A percentile compares a stretch with the other conserved stretches of the same genome.
These are phyloP conservation scores for Candida glucosophila DNA, from an alignment of 1,139 yeast genomes.

Conservation along the genomic window DNA sequence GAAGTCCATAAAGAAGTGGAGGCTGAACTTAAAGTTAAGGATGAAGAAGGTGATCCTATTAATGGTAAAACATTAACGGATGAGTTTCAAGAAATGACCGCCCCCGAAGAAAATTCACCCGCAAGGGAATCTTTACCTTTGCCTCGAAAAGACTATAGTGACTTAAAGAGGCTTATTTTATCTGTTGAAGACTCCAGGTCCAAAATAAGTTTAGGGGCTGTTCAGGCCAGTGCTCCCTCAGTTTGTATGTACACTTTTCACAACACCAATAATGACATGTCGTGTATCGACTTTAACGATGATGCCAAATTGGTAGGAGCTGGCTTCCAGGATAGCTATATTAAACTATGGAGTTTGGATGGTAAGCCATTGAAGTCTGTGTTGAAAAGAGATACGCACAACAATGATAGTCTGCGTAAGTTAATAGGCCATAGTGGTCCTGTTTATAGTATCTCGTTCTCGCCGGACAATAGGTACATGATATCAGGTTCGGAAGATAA, in stretches of 20 bases:
- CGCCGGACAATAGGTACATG: conserved; percentile 81
- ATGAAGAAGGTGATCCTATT: conserved; percentile 39
- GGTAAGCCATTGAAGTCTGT: conserved; percentile 74
- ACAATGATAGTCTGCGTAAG: conserved; percentile 45
- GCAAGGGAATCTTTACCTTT: conserved; percentile 68
- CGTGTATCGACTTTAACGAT: conserved; percentile 76
- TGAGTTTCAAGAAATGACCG: conserved; percentile 42
- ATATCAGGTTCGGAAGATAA: conserved; percentile 86
- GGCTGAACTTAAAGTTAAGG: conserved; percentile 72
- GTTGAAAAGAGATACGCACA: conserved; percentile 50
- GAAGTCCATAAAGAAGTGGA: conserved; percentile 81
- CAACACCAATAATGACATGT: conserved; percentile 83
- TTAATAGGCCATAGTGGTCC: conserved; percentile 92
- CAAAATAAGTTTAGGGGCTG: conserved; percentile 48
- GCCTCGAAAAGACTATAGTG: conserved; percentile 74
- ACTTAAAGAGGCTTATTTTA: conserved; percentile 68
- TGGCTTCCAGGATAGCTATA: conserved; percentile 87
- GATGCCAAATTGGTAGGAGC: conserved; percentile 86
- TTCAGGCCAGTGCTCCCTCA: conserved; percentile 82
- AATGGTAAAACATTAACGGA: conserved; percentile 36
- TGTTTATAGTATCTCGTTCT: conserved; percentile 81
- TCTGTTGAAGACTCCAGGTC: conserved; percentile 78
- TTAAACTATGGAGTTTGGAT: conserved; percentile 87
- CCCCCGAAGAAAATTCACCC: conserved; percentile 60
- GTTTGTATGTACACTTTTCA: conserved; percentile 98